Conservation (phyloP, 495 filamentous ascomycete genomes). For the Aspergillus saccharolyticus region DNA sequence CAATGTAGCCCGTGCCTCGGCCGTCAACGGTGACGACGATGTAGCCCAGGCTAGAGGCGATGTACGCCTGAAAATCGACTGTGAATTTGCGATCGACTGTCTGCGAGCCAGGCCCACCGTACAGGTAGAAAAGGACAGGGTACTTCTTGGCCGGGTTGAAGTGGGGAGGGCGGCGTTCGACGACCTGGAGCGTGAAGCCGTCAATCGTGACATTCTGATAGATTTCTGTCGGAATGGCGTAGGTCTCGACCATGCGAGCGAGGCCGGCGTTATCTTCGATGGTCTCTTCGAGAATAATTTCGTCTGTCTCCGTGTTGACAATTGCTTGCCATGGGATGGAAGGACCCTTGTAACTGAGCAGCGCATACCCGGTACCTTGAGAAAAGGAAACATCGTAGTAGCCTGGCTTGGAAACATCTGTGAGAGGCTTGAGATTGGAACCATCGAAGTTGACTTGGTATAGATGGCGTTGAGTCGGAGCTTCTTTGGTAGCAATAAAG, state of each 20-base stretch:
- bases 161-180: conserved; percentile 86
- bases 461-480: conserved; percentile 81
- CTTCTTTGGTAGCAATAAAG: conserved; percentile 81
- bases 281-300: conserved; percentile 53
- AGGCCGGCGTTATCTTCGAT: conserved; percentile 76
- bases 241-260: conserved; percentile 59
- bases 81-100: conserved; percentile 73
- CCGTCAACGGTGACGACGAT: conserved; percentile 93
- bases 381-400: conserved; percentile 88
- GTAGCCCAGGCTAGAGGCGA: conserved; percentile 84
- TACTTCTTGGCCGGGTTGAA: conserved; percentile 84
- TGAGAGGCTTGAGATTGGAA: conserved; percentile 60
- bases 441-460: conserved; percentile 88
- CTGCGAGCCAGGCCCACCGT: conserved; percentile 88
- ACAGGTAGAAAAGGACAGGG: conserved; percentile 90
- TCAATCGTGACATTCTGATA: conserved; percentile 84
- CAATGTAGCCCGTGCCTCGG: conserved; percentile 86
- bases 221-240: conserved; percentile 78
- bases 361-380: conserved; percentile 67
- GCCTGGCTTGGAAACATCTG: conserved; percentile 71
- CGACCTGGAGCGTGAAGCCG: conserved; percentile 70
- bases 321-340: conserved; percentile 89
- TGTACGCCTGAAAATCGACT: conserved; percentile 87
- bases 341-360: conserved; percentile 80
- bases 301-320: conserved; percentile 70